Conservation (phyloP, 1,284 basidiomycete genomes). For the Agaricales sp. region DNA sequence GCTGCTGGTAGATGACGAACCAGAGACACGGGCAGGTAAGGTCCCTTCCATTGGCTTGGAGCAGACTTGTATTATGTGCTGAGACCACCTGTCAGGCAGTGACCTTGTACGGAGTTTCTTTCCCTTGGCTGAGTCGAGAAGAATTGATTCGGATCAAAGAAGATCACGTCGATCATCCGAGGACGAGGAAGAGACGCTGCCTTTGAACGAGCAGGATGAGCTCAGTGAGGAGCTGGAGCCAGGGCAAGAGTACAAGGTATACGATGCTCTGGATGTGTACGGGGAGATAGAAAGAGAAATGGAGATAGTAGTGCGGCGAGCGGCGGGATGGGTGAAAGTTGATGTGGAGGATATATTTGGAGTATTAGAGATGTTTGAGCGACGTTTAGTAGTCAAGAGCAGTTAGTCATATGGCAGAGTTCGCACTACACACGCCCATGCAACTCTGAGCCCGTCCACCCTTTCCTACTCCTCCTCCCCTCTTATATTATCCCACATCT, state of each 20-base stretch:
- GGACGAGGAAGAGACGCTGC: not conserved
- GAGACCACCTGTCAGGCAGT: not conserved
- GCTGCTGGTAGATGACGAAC: conserved; percentile 27
- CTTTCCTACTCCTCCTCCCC: not conserved
- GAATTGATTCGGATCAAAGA: conserved; percentile 6
- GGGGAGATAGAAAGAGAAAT: conserved; percentile 45
- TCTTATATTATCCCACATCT: conserved; percentile 1
- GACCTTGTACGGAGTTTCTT: not conserved
- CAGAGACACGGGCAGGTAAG: conserved; percentile 10
- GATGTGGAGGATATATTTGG: conserved; percentile 33
- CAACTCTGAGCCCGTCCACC: not conserved
- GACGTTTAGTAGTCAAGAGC: conserved; percentile 34
- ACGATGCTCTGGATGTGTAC: conserved; percentile 44
- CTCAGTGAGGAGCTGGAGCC: conserved; percentile 25
- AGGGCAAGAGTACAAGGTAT: conserved; percentile 49
- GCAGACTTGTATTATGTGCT: not conserved
- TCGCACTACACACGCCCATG: conserved; percentile 2
- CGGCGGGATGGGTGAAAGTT: conserved; percentile 42
- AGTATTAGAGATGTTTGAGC: conserved; percentile 52
- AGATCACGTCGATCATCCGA: not conserved
- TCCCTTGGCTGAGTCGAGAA: conserved; percentile 1
- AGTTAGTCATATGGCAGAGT: conserved; percentile 1
- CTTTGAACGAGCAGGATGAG: not conserved
- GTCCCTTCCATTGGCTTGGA: not conserved
- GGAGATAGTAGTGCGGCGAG: conserved; percentile 34